These are phyloP conservation scores for Pycnococcus provasolii DNA, from an alignment of 139 green algal genomes.

Conservation along the genomic window DNA sequence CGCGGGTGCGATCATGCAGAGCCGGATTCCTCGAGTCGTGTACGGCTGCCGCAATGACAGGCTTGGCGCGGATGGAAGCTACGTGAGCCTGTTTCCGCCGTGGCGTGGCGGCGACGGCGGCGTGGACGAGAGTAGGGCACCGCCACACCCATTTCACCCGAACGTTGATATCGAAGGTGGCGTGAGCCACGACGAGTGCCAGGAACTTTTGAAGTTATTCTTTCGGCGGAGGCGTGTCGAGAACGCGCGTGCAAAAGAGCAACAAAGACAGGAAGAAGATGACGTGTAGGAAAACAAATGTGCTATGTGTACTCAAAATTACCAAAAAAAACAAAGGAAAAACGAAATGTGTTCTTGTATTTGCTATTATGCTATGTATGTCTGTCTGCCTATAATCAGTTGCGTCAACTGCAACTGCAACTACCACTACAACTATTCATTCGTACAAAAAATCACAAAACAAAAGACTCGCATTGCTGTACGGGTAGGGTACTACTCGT, in stretches of 20 bases:
- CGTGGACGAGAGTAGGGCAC: not conserved
- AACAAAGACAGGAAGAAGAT: not conserved
- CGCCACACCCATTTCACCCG: constrained; percentile 52
- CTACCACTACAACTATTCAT: too few species aligned
- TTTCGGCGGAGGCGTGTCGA: constrained; percentile 39
- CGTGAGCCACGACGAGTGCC: constrained; percentile 51
- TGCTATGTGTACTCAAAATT: not conserved
- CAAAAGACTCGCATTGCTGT: too few species aligned
- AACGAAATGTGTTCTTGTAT: not conserved
- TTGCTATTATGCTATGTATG: not conserved
- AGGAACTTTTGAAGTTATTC: constrained; percentile 46
- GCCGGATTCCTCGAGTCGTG: constrained; percentile 61
- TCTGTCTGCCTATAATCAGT: not conserved
- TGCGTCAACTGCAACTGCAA: not conserved
- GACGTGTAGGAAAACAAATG: not conserved
- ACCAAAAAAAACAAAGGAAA: not conserved
- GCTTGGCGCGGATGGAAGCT: constrained; percentile 73
- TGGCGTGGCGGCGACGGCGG: constrained; percentile 1
- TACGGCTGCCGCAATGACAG: constrained; percentile 70
- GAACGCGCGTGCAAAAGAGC: not conserved
- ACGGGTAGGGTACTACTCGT: too few species aligned
- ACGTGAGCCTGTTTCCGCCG: constrained; percentile 50
- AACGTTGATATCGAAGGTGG: constrained; percentile 44
- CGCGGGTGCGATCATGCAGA: constrained; percentile 72
- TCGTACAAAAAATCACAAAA: too few species aligned